Evolutionary conservation across 2,329 filamentous ascomycete species (phyloP), one percentile per base, ranked within the genome.

Genomic region (Alternaria dauci): DNA sequence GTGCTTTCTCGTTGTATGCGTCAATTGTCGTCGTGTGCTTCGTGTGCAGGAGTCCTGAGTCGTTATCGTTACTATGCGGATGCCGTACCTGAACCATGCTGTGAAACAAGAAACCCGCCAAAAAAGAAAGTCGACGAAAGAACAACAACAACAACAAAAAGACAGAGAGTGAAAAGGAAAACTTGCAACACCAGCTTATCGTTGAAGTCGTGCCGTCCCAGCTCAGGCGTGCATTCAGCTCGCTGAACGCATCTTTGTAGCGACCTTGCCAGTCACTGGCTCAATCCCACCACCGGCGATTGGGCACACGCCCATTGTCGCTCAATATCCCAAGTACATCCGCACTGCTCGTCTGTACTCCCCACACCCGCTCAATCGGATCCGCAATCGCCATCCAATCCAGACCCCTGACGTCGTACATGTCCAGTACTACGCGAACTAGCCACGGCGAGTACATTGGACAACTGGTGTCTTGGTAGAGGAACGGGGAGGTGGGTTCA

Each of bases 311-410:
- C n/a, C 77, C 77, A 44, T 78, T 77, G 30, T 70, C 69, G 43
- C 68, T 69, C 63, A 79, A 54, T 34, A 79, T 78, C 25, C 64
- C 72, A 18, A 79, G 58, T 8, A 79, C 76, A 55, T 76, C 74
- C 2, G 72, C 76, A 63, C 71, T 75, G 25, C 68, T 70, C 18
- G 76, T 77, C 30, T 66, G 63, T 34, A 76, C 67, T 1, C 76
- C 74, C 71, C 76, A 79, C 6, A 75, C 59, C 25, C 76, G 63
- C 66, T 71, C 68, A 43, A 79, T 67, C 9, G 72, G 70, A 52
- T 74, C 75, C 5, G 74, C 72, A 47, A 79, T 77, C n/a, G 67
- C 70, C 67, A 70, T 78, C 77, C 77, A 79, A 53, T 73, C 72
- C n/a, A 78, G 63, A 0, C 73, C 66, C 4, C 73, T 63, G 8